Conservation (phyloP, 139 green algal genomes). For the Chlamydomonas sp. region DNA sequence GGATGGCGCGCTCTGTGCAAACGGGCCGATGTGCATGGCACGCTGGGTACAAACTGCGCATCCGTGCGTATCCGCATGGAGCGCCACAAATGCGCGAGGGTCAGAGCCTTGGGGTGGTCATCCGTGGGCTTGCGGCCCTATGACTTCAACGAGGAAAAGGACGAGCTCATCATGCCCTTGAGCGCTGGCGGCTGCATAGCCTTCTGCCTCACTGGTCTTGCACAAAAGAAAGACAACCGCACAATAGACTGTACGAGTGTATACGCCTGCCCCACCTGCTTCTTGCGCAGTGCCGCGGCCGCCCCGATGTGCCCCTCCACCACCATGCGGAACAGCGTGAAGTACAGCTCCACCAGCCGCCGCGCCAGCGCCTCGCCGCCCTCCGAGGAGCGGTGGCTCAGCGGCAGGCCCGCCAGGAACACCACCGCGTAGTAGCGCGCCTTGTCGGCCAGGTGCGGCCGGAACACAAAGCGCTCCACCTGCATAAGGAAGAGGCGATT, state of each 20-base stretch:
- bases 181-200: background rate
- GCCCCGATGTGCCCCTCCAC: conserved; percentile 77
- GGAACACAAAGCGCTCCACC: conserved; percentile 89
- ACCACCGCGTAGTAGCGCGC: conserved; percentile 90
- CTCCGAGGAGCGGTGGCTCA: conserved; percentile 47
- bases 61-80: background rate
- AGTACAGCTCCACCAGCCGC: conserved; percentile 91
- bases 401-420: conserved; percentile 67
- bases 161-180: background rate
- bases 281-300: conserved; percentile 55
- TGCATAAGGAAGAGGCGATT: conserved; percentile 8
- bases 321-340: conserved; percentile 89
- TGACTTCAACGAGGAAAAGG: conserved; percentile 18
- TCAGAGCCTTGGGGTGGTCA: conserved; percentile 3
- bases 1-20: too few relatives aligned
- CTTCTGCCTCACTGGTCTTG: background rate
- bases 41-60: background rate
- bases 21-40: background rate
- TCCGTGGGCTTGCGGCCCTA: background rate
- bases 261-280: conserved; percentile 30
- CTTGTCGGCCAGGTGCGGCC: conserved; percentile 73
- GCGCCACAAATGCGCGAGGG: background rate
- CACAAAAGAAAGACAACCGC: background rate
- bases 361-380: conserved; percentile 74
- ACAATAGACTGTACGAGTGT: background rate